Percentiles rank a stretch among this genome's conserved stretches.
These are phyloP conservation scores for Blepharisma stoltei DNA, from an alignment of 73 alveolate genomes.

Conservation along the genomic window DNA sequence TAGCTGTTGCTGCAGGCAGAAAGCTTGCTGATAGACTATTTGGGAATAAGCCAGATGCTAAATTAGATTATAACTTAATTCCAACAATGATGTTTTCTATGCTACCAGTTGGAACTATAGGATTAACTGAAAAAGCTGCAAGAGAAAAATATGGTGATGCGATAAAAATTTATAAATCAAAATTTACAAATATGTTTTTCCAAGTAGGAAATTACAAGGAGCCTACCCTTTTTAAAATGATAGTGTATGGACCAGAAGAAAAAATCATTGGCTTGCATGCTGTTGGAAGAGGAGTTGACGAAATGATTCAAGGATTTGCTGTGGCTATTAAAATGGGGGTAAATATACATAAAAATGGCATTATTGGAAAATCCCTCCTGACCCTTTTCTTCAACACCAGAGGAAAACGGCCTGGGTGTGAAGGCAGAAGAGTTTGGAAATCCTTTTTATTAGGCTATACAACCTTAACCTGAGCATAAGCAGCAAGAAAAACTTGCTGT, in stretches of 20 bases:
- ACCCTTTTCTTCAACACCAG: too few species aligned
- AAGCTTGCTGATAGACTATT: slow-evolving; percentile 81
- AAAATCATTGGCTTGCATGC: slow-evolving; percentile 88
- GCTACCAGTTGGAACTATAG: slow-evolving; percentile 79
- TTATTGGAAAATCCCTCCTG: too few species aligned
- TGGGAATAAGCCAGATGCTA: slow-evolving; percentile 51
- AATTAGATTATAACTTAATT: slow-evolving; percentile 64
- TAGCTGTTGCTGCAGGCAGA: slow-evolving; percentile 94
- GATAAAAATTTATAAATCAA: slow-evolving; percentile 61
- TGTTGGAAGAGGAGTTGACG: slow-evolving; percentile 89
- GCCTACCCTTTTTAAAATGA: slow-evolving; percentile 61
- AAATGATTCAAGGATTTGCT: slow-evolving; percentile 93
- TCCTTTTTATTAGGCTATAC: too few species aligned
- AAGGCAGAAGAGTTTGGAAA: too few species aligned
- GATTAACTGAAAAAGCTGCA: slow-evolving; percentile 72
- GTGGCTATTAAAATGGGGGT: slow-evolving; percentile 94
- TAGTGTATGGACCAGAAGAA: slow-evolving; percentile 65
- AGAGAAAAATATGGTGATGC: slow-evolving; percentile 62
- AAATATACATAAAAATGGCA: too few species aligned
- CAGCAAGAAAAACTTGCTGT: too few species aligned
- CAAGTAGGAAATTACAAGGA: slow-evolving; percentile 60
- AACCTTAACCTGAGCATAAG: too few species aligned
- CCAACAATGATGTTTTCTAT: slow-evolving; percentile 86
- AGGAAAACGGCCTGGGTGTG: too few species aligned
- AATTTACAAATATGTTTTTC: slow-evolving; percentile 70